phyloP scores from a whole-genome alignment of 768 basidiomycete genomes.

The Mycena albidolilacea region DNA sequence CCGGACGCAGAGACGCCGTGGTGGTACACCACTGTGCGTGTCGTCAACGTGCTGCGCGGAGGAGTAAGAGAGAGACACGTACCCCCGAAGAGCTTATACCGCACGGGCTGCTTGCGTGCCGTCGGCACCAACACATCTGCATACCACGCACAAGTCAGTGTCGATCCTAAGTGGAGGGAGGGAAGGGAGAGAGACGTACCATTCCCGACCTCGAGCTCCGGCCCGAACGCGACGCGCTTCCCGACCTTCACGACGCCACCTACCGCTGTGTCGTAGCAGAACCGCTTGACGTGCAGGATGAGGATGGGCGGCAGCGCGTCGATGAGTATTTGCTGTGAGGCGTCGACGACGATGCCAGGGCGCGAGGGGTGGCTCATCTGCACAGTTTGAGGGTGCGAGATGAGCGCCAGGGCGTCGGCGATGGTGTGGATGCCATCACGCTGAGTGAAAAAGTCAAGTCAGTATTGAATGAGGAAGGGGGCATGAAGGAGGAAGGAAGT shows the following conservation, averaged over 20 bases:
- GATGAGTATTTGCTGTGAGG: slow-evolving; percentile 46
- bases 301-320: slow-evolving; percentile 72
- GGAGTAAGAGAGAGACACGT: too few relatives aligned
- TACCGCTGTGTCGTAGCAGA: slow-evolving; percentile 76
- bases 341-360: slow-evolving; percentile 74
- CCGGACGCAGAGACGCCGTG: slow-evolving; percentile 43
- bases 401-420: slow-evolving; percentile 84
- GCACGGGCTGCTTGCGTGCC: slow-evolving; percentile 52
- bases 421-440: slow-evolving; percentile 83
- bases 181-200: slow-evolving; percentile 56
- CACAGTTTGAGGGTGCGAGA: slow-evolving; percentile 86
- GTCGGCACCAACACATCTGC: slow-evolving; percentile 54
- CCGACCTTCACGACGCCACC: slow-evolving; percentile 89
- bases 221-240: slow-evolving; percentile 84
- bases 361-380: slow-evolving; percentile 75
- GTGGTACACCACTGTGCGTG: too few relatives aligned
- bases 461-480: not conserved
- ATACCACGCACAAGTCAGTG: not conserved
- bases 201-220: slow-evolving; percentile 82
- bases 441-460: slow-evolving; percentile 50
- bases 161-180: not conserved
- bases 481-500: not conserved
- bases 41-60: too few relatives aligned
- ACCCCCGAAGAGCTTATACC: too few relatives aligned
- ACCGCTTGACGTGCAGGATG: slow-evolving; percentile 75